Evolutionary conservation across 208 protist genomes (phyloP).

Genomic region (Wallacemonas sp.): DNA sequence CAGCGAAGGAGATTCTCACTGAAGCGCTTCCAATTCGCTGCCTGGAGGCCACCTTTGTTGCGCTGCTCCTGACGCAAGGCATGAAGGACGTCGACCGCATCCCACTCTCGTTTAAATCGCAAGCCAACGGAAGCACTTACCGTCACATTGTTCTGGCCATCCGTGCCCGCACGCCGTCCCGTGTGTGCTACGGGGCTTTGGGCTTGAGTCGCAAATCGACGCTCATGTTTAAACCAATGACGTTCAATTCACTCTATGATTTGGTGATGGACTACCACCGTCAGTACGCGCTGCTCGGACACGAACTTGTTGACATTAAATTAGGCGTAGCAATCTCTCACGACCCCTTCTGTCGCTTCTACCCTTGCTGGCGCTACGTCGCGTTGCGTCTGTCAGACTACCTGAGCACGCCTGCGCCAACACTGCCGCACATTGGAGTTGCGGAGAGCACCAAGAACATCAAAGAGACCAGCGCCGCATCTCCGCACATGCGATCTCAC

Average conservation of each 20-base stretch:
- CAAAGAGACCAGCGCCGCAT: neutral
- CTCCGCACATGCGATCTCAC: neutral
- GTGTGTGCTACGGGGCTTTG: constrained; percentile 67
- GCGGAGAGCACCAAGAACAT: neutral
- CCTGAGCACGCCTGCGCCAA: neutral
- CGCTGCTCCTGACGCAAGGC: constrained; percentile 76
- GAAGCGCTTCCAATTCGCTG: constrained; percentile 92
- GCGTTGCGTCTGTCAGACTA: constrained; percentile 47
- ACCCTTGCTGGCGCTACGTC: constrained; percentile 88
- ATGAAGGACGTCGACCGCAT: constrained; percentile 81
- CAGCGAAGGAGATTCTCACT: constrained; percentile 73
- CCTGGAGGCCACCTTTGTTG: constrained; percentile 90
- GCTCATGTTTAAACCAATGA: constrained; percentile 88
- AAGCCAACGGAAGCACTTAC: constrained; percentile 58
- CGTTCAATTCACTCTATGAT: constrained; percentile 63
- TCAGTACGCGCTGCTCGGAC: constrained; percentile 75
- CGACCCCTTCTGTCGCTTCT: constrained; percentile 34
- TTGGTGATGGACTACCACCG: constrained; percentile 86
- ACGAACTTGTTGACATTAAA: constrained; percentile 83
- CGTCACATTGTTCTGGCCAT: constrained; percentile 89
- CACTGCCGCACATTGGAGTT: neutral
- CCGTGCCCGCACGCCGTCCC: constrained; percentile 17
- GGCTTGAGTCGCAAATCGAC: constrained; percentile 85
- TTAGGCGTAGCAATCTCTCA: constrained; percentile 82
- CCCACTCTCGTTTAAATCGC: constrained; percentile 86